These are phyloP conservation scores for Geotrichum aggregatum DNA, from an alignment of 1,139 yeast genomes.

Conservation along the genomic window DNA sequence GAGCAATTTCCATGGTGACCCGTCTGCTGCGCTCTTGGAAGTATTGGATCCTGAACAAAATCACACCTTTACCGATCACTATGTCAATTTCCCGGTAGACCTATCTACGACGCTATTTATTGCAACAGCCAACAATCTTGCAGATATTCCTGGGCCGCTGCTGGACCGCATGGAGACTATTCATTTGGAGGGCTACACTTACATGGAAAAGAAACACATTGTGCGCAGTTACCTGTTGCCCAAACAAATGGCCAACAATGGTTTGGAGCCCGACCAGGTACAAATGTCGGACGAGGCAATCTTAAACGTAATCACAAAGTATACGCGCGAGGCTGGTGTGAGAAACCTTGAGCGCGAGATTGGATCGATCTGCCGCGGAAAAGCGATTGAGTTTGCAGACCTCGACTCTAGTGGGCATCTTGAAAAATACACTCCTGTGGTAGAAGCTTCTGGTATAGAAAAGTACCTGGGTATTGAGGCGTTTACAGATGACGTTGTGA, in stretches of 20 bases:
- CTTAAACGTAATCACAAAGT: slow-evolving; percentile 60
- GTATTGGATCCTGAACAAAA: slow-evolving; percentile 92
- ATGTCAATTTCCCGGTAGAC: slow-evolving; percentile 83
- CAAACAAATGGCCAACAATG: slow-evolving; percentile 70
- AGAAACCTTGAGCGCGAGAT: slow-evolving; percentile 69
- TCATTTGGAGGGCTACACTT: slow-evolving; percentile 75
- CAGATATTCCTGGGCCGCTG: slow-evolving; percentile 71
- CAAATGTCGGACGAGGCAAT: slow-evolving; percentile 48
- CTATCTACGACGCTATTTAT: slow-evolving; percentile 78
- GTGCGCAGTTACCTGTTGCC: slow-evolving; percentile 71
- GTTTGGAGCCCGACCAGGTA: slow-evolving; percentile 48
- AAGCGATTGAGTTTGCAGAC: slow-evolving; percentile 72
- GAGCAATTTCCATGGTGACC: slow-evolving; percentile 70
- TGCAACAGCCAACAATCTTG: slow-evolving; percentile 86
- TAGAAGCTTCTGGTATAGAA: slow-evolving; percentile 38
- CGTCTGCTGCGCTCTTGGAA: slow-evolving; percentile 84
- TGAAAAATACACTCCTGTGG: slow-evolving; percentile 23
- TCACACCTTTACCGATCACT: slow-evolving; percentile 72
- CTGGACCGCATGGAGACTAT: slow-evolving; percentile 85
- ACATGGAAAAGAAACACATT: slow-evolving; percentile 71
- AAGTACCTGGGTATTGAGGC: slow-evolving; percentile 47
- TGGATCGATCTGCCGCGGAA: slow-evolving; percentile 71
- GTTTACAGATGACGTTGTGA: slow-evolving; percentile 38
- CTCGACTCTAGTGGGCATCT: slow-evolving; percentile 33
- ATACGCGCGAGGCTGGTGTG: slow-evolving; percentile 87